Percentiles rank a stretch among this genome's conserved stretches.
These are phyloP conservation scores for Lepidopterella palustris DNA, from an alignment of 495 filamentous ascomycete species.

Conservation along the genomic window DNA sequence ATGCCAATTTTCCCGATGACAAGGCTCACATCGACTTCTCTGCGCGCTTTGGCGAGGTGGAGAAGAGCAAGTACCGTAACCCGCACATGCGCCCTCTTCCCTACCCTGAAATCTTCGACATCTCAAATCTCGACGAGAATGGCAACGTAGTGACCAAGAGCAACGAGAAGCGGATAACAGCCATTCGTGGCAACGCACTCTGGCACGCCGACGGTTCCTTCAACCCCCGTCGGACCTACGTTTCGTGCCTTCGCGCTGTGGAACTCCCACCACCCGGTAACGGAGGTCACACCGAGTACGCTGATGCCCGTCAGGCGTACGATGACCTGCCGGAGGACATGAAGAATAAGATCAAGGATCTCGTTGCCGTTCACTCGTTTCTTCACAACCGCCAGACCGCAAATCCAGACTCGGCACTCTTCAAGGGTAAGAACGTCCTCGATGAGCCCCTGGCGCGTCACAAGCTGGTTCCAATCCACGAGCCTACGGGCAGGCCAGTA, in stretches of 20 bases:
- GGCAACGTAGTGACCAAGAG: conserved; percentile 16
- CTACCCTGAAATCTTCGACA: conserved; percentile 53
- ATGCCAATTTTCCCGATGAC: conserved; percentile 45
- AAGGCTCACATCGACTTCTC: conserved; percentile 48
- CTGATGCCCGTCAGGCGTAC: conserved; percentile 51
- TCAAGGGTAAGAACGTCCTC: conserved; percentile 43
- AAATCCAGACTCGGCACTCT: conserved; percentile 41
- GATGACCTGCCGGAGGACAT: conserved; percentile 43
- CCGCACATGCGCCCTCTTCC: not conserved
- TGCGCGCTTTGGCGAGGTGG: conserved; percentile 49
- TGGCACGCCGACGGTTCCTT: conserved; percentile 56
- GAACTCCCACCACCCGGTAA: conserved; percentile 45
- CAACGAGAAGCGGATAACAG: conserved; percentile 13
- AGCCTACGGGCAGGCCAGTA: conserved; percentile 47
- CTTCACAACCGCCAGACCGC: conserved; percentile 49
- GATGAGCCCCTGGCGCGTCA: conserved; percentile 45
- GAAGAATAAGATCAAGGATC: conserved; percentile 40
- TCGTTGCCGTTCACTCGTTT: conserved; percentile 50
- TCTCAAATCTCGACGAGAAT: conserved; percentile 47
- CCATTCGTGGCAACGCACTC: conserved; percentile 43
- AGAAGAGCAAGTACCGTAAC: conserved; percentile 42
- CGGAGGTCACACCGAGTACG: conserved; percentile 54
- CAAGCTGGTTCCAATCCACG: conserved; percentile 47
- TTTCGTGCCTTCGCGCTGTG: conserved; percentile 48
- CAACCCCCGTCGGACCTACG: conserved; percentile 52